Evolutionary conservation across 202 grass and related monocot species (phyloP), one percentile per base, ranked within the genome.

Genomic region (Zizania palustris): DNA sequence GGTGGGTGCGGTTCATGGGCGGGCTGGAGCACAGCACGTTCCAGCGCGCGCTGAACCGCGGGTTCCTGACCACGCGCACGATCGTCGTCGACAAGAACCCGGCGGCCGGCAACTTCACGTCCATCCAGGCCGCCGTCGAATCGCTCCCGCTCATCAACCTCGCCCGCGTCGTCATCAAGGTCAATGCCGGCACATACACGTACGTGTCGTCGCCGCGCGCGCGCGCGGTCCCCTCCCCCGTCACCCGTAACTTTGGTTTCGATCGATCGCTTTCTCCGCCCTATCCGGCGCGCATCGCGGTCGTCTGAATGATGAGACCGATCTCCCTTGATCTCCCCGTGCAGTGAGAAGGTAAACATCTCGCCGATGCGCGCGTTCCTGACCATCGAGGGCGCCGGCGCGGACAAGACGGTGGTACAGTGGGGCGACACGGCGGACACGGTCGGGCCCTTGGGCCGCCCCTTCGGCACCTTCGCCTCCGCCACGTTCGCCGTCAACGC

Each of bases 281-380:
- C 4, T 16, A 40, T 5, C 7, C 53, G 5, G 49, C 16, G 10
- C 43, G 11, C 22, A 36, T n/a, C 14, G 28, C 48, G 11, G 37
- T n/a, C 14, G 39, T 56, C 16, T 39, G 58, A 67, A 19, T 3
- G 6, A 28, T 28, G 28, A 28, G 28, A 28, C 28, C 28, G 28
- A 28, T 28, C 5, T 40, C 21, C 48, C 1, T 5, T 15, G 18
- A 6, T 7, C 18, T 5, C 7, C 28, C 9, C 11, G 22, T 41
- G 65, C 69, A 98, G 91, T 72, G 96, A 99, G 89, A 96, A 99
- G 83, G 96, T 96, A 85, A 93, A 11, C 67, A 78, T 99, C 70
- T 88, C 91, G 22, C 80, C 85, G 59, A 62, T 87, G 88, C 88
- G 78, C 19, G 85, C 85, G n/a, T 96, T 93, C 79, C 54, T 99